A percentile compares a stretch with the other conserved stretches of the same genome.
Conservation (phyloP, 805 yeast species). For the Starmera amethionina region DNA sequence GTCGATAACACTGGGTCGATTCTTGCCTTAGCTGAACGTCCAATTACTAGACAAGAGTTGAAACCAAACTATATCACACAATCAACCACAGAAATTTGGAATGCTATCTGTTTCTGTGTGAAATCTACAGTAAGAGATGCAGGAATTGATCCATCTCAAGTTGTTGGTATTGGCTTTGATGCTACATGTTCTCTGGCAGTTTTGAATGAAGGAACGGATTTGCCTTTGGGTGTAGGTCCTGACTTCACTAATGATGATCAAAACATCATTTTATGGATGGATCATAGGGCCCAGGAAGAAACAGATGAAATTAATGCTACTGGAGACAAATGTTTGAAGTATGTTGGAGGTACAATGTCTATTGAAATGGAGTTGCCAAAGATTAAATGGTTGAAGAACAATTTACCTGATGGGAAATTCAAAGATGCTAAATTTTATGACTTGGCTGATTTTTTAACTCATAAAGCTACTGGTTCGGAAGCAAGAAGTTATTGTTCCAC, state of each 20-base stretch:
- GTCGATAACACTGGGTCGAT: conserved; percentile 80
- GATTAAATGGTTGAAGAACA: conserved; percentile 89
- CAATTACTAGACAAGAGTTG: conserved; percentile 68
- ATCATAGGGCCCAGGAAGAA: conserved; percentile 84
- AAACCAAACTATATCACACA: conserved; percentile 74
- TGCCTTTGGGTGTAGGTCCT: conserved; percentile 88
- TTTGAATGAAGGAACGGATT: conserved; percentile 49
- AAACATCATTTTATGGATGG: conserved; percentile 96
- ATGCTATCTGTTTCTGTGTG: conserved; percentile 74
- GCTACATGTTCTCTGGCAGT: conserved; percentile 95
- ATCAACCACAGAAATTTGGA: conserved; percentile 87
- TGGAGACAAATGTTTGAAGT: conserved; percentile 68
- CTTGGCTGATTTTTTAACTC: conserved; percentile 84
- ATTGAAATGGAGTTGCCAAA: conserved; percentile 98
- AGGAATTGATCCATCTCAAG: conserved; percentile 53
- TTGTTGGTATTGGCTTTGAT: conserved; percentile 89
- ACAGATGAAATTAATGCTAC: conserved; percentile 76
- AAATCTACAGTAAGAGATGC: conserved; percentile 65
- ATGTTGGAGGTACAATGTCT: conserved; percentile 96
- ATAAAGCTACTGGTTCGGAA: conserved; percentile 80
- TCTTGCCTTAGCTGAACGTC: conserved; percentile 66
- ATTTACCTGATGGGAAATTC: conserved; percentile 58
- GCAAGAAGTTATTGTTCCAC: conserved; percentile 84
- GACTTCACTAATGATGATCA: conserved; percentile 64
- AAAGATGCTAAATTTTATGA: conserved; percentile 73